Percentiles rank a stretch among this genome's conserved stretches.
Evolutionary conservation across 257 asterid genomes (phyloP).

Genomic region (Solanum virginianum): DNA sequence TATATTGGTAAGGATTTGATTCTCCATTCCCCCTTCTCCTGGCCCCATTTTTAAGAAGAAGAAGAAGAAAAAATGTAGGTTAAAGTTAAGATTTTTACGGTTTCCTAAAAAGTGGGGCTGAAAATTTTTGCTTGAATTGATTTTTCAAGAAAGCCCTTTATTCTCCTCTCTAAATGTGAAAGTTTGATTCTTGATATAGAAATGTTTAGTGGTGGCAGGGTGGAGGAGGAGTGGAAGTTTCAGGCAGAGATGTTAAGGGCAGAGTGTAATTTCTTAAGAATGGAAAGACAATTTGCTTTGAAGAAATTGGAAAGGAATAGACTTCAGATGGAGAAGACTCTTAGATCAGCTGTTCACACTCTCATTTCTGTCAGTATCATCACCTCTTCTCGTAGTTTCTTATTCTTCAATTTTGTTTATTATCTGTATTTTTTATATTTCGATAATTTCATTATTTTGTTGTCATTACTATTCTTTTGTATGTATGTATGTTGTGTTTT

Average conservation of each 20-base stretch:
- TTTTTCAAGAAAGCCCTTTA: background rate
- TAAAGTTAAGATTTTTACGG: background rate
- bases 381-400: background rate
- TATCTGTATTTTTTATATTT: background rate
- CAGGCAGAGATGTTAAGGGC: conserved; percentile 88
- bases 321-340: conserved; percentile 48
- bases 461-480: background rate
- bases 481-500: background rate
- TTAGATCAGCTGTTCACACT: conserved; percentile 61
- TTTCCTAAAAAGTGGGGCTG: background rate
- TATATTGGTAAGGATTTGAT: background rate
- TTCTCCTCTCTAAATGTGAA: background rate
- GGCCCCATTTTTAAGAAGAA: background rate
- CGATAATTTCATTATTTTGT: background rate
- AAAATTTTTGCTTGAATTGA: background rate
- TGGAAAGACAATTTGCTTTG: conserved; percentile 65
- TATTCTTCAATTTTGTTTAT: background rate
- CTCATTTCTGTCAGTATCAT: conserved; percentile 49
- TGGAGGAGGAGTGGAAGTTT: conserved; percentile 71
- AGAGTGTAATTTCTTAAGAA: conserved; percentile 62
- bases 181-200: background rate
- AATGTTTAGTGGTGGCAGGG: background rate
- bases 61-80: background rate
- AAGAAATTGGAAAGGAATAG: conserved; percentile 63
- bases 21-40: background rate